phyloP scores from a whole-genome alignment of 73 alveolate genomes.

The Symbiodinium natans region DNA sequence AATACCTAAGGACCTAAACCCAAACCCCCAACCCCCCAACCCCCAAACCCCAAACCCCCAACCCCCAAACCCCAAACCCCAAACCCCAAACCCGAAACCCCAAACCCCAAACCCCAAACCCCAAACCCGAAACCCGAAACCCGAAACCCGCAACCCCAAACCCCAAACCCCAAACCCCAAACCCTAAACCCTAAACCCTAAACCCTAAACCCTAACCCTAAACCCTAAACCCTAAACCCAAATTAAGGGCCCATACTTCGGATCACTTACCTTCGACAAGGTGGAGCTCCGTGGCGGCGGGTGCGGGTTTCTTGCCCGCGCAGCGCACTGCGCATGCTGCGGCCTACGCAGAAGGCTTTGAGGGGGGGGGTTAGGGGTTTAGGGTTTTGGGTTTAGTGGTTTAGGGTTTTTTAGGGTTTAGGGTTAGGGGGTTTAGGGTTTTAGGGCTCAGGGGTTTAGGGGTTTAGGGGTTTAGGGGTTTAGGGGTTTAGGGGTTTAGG shows the following conservation, averaged over 20 bases:
- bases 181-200: too few relatives aligned
- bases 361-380: background rate
- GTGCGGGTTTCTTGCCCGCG: background rate
- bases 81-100: too few relatives aligned
- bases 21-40: too few relatives aligned
- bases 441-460: background rate
- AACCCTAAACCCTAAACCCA: background rate
- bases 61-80: too few relatives aligned
- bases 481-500: too few relatives aligned
- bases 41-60: too few relatives aligned
- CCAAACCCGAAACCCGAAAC: background rate
- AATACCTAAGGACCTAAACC: too few relatives aligned
- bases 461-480: too few relatives aligned
- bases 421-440: background rate
- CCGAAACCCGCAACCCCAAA: background rate
- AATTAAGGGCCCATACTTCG: too few relatives aligned
- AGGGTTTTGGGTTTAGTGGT: background rate
- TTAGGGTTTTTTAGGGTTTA: background rate
- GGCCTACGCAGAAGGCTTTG: background rate
- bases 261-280: too few relatives aligned
- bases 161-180: too few relatives aligned
- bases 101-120: too few relatives aligned
- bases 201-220: background rate
- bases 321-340: background rate
- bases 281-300: background rate